These are phyloP conservation scores for Xylaria flabelliformis DNA, from an alignment of 495 filamentous ascomycete species.

Conservation along the genomic window DNA sequence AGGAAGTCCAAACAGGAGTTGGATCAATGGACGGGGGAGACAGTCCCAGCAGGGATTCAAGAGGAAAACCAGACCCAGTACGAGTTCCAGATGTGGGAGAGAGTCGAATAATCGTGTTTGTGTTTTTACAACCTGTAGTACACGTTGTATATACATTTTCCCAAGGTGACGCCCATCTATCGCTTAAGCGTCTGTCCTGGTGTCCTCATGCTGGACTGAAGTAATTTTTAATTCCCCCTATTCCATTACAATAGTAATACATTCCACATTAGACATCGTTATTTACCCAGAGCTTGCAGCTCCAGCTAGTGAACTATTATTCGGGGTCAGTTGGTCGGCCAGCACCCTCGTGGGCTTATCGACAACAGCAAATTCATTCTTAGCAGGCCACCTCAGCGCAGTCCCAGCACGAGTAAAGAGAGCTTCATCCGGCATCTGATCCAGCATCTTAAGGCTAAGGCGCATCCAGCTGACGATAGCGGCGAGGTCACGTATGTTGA, in stretches of 20 bases:
- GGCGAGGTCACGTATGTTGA: slow-evolving; percentile 74
- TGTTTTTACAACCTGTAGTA: slow-evolving; percentile 16
- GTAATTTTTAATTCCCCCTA: neutral
- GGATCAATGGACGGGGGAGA: slow-evolving; percentile 64
- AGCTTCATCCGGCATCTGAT: slow-evolving; percentile 65
- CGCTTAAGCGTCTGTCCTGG: neutral
- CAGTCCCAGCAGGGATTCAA: slow-evolving; percentile 54
- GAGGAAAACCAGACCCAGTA: slow-evolving; percentile 65
- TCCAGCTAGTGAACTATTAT: neutral
- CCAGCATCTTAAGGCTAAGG: slow-evolving; percentile 65
- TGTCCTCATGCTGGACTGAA: neutral
- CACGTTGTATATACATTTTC: slow-evolving; percentile 25
- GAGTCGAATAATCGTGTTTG: slow-evolving; percentile 40
- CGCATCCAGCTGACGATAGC: slow-evolving; percentile 82
- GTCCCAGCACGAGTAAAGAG: slow-evolving; percentile 42
- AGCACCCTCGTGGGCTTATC: slow-evolving; percentile 42
- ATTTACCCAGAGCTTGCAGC: neutral
- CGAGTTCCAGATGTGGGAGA: slow-evolving; percentile 71
- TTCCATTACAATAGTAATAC: slow-evolving; percentile 10
- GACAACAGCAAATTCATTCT: slow-evolving; percentile 50
- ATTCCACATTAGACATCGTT: neutral
- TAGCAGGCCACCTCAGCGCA: slow-evolving; percentile 48
- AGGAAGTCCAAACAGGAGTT: slow-evolving; percentile 57
- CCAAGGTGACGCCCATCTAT: neutral
- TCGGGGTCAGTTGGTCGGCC: slow-evolving; percentile 24